Evolutionary conservation across 129 eudicot genomes (phyloP).

Genomic region (Solidago caesia): DNA sequence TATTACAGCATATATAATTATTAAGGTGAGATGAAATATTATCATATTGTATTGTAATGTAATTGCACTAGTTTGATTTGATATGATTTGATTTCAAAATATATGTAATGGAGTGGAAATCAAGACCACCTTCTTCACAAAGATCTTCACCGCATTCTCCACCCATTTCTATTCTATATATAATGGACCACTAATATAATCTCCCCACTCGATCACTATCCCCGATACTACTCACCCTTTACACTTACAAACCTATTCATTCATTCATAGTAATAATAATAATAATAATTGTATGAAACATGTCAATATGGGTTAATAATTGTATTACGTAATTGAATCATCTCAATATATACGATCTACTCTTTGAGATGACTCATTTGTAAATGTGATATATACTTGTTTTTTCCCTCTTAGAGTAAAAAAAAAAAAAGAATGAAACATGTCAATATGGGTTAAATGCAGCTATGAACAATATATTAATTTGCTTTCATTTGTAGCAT

Average conservation of each 20-base stretch:
- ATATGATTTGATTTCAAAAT: slow-evolving; percentile 14
- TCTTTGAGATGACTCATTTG: not conserved
- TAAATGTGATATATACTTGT: not conserved
- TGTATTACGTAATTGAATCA: too few species aligned
- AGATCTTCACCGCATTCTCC: slow-evolving; percentile 28
- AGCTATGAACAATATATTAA: too few species aligned
- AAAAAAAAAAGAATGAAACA: not conserved
- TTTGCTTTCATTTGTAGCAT: too few species aligned
- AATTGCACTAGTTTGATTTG: not conserved
- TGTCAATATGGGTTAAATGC: too few species aligned
- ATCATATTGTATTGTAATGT: not conserved
- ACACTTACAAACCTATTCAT: too few species aligned
- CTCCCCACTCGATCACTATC: slow-evolving; percentile 16
- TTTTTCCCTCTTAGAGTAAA: too few species aligned
- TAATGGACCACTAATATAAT: slow-evolving; percentile 18
- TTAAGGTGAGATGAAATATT: not conserved
- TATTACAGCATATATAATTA: not conserved
- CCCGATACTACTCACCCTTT: slow-evolving; percentile 17
- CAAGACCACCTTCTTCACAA: slow-evolving; percentile 14
- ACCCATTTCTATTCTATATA: slow-evolving; percentile 4
- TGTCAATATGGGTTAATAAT: too few species aligned
- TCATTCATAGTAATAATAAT: too few species aligned
- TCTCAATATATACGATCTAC: not conserved
- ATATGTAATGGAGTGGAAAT: slow-evolving; percentile 24
- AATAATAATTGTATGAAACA: too few species aligned